phyloP scores from a whole-genome alignment of 129 eudicot species.

The Heracleum sosnowskyi region DNA sequence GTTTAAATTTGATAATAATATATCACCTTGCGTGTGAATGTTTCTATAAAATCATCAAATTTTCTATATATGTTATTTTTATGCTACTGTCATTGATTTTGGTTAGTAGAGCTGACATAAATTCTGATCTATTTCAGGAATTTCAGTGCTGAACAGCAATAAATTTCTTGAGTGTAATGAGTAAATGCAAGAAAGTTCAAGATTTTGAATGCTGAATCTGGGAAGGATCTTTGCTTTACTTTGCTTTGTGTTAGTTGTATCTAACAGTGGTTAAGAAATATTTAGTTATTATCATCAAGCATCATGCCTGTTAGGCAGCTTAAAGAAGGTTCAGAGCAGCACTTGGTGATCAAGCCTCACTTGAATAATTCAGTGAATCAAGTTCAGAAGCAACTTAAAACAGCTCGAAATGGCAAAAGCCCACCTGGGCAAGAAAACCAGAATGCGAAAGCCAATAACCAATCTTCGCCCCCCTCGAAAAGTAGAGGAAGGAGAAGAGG shows the following conservation, averaged over 20 bases:
- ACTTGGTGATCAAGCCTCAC: slow-evolving; percentile 42
- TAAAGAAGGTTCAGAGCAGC: slow-evolving; percentile 48
- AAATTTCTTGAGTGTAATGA: slow-evolving; percentile 22
- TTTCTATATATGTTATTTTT: slow-evolving; percentile 13
- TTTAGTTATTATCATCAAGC: slow-evolving; percentile 8
- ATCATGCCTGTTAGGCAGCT: slow-evolving; percentile 55
- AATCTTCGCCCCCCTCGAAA: slow-evolving; percentile 45
- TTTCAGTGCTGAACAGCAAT: slow-evolving; percentile 15
- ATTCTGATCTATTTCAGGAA: slow-evolving; percentile 23
- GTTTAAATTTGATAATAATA: neutral
- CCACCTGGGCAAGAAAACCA: slow-evolving; percentile 39
- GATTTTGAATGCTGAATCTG: slow-evolving; percentile 14
- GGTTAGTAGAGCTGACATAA: slow-evolving; percentile 30
- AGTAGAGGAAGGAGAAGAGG: slow-evolving; percentile 46
- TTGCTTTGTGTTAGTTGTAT: neutral
- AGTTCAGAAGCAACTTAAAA: slow-evolving; percentile 27
- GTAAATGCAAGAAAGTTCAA: slow-evolving; percentile 8
- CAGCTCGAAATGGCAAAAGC: slow-evolving; percentile 36
- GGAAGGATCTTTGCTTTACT: slow-evolving; percentile 9
- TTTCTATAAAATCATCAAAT: slow-evolving; percentile 7
- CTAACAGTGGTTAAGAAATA: neutral
- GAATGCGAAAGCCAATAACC: slow-evolving; percentile 24
- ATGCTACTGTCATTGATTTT: slow-evolving; percentile 3
- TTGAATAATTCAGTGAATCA: slow-evolving; percentile 28
- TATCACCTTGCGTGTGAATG: slow-evolving; percentile 27